Conservation (phyloP, 257 asterid species). For the Solanum dulcamara region DNA sequence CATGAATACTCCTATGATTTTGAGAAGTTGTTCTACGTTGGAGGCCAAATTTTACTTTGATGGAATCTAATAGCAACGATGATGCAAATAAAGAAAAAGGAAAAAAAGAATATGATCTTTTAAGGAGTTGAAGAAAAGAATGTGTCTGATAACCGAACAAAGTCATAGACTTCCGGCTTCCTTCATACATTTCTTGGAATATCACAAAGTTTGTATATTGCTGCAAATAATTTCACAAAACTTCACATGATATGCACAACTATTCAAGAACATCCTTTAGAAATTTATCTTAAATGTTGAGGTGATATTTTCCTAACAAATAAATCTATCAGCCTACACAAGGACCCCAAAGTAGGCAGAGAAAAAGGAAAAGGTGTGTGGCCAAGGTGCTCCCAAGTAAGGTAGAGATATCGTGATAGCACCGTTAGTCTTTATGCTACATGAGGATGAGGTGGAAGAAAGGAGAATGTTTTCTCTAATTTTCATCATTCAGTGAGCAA, state of each 20-base stretch:
- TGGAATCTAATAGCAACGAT: background rate
- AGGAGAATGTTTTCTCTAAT: background rate
- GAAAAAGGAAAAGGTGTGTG: background rate
- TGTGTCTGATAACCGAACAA: background rate
- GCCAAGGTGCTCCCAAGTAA: background rate
- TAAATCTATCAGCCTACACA: background rate
- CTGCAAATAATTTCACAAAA: background rate
- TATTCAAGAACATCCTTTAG: background rate
- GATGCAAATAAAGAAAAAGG: background rate
- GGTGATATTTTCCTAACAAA: background rate
- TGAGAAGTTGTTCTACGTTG: background rate
- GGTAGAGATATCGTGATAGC: background rate
- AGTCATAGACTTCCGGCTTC: background rate
- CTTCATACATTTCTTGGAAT: background rate
- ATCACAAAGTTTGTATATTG: background rate
- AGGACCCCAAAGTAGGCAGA: background rate
- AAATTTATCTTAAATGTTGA: background rate
- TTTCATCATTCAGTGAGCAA: background rate
- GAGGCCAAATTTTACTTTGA: background rate
- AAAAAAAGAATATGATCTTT: background rate
- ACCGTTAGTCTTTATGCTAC: background rate
- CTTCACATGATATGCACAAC: background rate
- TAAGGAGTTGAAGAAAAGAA: background rate
- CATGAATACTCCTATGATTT: background rate
- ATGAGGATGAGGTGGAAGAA: background rate